Evolutionary conservation across 805 yeast species (phyloP).

Genomic region (Nakazawaea pomicola): DNA sequence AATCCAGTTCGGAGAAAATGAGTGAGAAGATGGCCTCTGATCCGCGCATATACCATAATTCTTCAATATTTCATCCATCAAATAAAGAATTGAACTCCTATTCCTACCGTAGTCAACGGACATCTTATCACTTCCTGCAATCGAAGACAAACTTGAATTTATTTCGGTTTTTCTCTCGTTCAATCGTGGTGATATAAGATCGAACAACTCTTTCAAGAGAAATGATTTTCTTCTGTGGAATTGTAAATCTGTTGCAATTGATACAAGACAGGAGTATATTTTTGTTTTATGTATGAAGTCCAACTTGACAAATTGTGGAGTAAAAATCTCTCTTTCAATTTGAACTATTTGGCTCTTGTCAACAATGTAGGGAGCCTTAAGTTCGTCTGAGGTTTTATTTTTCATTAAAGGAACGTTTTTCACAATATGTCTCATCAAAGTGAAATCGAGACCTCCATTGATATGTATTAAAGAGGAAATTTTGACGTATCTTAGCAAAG

Average conservation of each 20-base stretch:
- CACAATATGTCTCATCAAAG: conserved; percentile 40
- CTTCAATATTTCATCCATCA: conserved; percentile 44
- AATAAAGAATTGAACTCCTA: conserved; percentile 14
- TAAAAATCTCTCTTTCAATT: conserved; percentile 42
- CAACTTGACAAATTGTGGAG: conserved; percentile 39
- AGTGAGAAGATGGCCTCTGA: no score
- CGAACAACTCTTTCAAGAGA: conserved; percentile 59
- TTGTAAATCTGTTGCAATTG: conserved; percentile 56
- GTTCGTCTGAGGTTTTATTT: conserved; percentile 6
- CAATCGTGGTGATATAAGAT: conserved; percentile 40
- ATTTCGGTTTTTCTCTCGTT: conserved; percentile 14
- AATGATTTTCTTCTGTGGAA: conserved; percentile 66
- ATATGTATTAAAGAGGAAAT: conserved; percentile 50
- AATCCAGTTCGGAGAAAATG: conserved; percentile 43
- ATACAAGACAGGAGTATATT: conserved; percentile 61
- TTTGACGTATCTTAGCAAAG: conserved; percentile 57
- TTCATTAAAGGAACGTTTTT: conserved; percentile 26
- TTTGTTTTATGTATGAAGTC: conserved; percentile 49
- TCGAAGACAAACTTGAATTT: conserved; percentile 4
- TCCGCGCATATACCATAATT: conserved; percentile 48
- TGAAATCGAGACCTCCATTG: conserved; percentile 42
- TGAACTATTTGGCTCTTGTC: conserved; percentile 39
- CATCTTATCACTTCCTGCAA: conserved; percentile 5
- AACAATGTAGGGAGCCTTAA: neutral
- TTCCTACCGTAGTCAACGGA: conserved; percentile 6